These are phyloP conservation scores for Pseudogymnoascus sp. DNA, from an alignment of 2,329 filamentous ascomycete species.

Conservation along the genomic window DNA sequence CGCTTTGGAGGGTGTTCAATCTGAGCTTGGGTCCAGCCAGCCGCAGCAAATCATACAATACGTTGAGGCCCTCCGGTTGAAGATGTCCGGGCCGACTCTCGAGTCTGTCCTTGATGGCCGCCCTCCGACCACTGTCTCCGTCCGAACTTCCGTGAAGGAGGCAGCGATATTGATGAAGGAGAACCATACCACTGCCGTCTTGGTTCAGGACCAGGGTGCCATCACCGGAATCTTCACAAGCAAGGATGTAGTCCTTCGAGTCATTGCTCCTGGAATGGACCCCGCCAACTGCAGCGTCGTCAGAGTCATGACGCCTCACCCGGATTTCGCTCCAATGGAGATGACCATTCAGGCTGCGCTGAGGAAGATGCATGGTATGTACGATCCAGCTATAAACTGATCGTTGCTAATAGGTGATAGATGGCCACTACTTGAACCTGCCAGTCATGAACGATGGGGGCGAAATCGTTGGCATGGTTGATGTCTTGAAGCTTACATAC, in stretches of 20 bases:
- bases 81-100: conserved; percentile 96
- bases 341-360: conserved; percentile 98
- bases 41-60: conserved; percentile 99
- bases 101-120: conserved; percentile 89
- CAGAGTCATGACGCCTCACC: conserved; percentile 97
- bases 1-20: conserved; percentile 94
- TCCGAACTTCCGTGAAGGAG: conserved; percentile 92
- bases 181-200: conserved; percentile 91
- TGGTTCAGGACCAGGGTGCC: conserved; percentile 92
- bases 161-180: conserved; percentile 96
- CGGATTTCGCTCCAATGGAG: conserved; percentile 95
- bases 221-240: conserved; percentile 99
- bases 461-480: conserved; percentile 98
- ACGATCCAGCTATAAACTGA: conserved; percentile 9
- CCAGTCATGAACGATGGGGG: conserved; percentile 96
- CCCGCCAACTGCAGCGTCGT: conserved; percentile 94
- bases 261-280: conserved; percentile 93
- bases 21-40: conserved; percentile 88
- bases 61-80: conserved; percentile 85
- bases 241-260: conserved; percentile 95
- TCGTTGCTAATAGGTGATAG: conserved; percentile 37
- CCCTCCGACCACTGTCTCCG: conserved; percentile 89
- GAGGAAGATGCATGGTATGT: conserved; percentile 95
- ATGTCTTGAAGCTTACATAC: conserved; percentile 96
- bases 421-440: conserved; percentile 95